Evolutionary conservation across 345 rosid genomes (phyloP).

Genomic region (Clausena lansium): DNA sequence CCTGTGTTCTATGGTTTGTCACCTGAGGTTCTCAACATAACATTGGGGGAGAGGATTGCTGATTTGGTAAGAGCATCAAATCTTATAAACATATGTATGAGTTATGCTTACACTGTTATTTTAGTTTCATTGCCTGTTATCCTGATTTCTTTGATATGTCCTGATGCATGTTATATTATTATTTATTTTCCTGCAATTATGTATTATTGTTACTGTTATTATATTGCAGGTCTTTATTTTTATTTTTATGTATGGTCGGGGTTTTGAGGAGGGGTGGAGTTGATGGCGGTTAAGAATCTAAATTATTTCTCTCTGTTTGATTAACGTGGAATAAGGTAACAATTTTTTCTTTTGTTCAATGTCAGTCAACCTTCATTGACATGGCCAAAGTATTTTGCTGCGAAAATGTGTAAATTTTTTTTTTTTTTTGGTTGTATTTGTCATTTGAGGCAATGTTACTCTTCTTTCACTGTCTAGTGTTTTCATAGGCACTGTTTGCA

Average conservation of each 20-base stretch:
- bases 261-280: neutral
- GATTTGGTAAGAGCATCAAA: constrained; percentile 62
- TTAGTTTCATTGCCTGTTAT: neutral
- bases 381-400: neutral
- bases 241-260: too few relatives aligned
- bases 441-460: neutral
- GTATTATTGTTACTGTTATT: neutral
- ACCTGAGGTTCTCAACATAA: constrained; percentile 68
- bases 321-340: neutral
- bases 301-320: neutral
- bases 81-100: neutral
- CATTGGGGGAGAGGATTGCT: constrained; percentile 89
- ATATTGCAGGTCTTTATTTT: neutral
- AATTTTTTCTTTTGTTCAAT: neutral
- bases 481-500: too few relatives aligned
- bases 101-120: neutral
- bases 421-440: neutral
- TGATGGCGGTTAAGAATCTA: neutral
- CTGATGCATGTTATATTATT: neutral
- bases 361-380: neutral
- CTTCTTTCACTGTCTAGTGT: neutral
- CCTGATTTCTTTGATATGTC: neutral
- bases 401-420: neutral
- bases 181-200: too few relatives aligned
- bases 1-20: constrained; percentile 85